These are phyloP conservation scores for Pontederia paniculata DNA, from an alignment of 176 grass and related monocot species.

Conservation along the genomic window DNA sequence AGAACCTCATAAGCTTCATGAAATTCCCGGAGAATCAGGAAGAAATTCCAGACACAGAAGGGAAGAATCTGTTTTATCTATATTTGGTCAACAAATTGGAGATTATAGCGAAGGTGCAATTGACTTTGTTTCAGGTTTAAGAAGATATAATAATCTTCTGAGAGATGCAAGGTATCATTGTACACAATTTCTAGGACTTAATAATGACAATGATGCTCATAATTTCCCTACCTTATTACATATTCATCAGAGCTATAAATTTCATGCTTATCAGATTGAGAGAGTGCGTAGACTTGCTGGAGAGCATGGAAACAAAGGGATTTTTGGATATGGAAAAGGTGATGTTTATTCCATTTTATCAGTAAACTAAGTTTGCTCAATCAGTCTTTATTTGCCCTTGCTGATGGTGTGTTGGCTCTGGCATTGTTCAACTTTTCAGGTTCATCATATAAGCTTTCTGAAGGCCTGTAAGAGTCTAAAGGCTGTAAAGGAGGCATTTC, in stretches of 20 bases:
- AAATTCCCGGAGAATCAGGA: constrained; percentile 21
- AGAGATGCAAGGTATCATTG: constrained; percentile 62
- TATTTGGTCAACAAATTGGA: constrained; percentile 25
- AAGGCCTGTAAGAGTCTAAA: constrained; percentile 73
- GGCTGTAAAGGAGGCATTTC: constrained; percentile 63
- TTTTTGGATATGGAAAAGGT: constrained; percentile 83
- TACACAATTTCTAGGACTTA: neutral
- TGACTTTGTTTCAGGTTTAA: constrained; percentile 43
- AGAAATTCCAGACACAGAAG: constrained; percentile 26
- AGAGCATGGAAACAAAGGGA: constrained; percentile 50
- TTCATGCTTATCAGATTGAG: constrained; percentile 48
- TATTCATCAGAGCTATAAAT: constrained; percentile 4
- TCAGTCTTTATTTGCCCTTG: neutral
- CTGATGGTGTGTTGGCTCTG: neutral
- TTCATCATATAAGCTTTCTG: constrained; percentile 90
- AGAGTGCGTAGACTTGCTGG: constrained; percentile 64
- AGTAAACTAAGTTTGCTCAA: neutral
- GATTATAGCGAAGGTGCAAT: constrained; percentile 28
- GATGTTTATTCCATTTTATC: constrained; percentile 3
- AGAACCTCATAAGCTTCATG: constrained; percentile 33
- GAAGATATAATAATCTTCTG: constrained; percentile 59
- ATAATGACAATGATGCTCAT: neutral
- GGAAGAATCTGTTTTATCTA: constrained; percentile 32
- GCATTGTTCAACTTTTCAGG: constrained; percentile 39
- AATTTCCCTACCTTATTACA: neutral